phyloP scores from a whole-genome alignment of 768 basidiomycete genomes.

The Serpula lacrymans region DNA sequence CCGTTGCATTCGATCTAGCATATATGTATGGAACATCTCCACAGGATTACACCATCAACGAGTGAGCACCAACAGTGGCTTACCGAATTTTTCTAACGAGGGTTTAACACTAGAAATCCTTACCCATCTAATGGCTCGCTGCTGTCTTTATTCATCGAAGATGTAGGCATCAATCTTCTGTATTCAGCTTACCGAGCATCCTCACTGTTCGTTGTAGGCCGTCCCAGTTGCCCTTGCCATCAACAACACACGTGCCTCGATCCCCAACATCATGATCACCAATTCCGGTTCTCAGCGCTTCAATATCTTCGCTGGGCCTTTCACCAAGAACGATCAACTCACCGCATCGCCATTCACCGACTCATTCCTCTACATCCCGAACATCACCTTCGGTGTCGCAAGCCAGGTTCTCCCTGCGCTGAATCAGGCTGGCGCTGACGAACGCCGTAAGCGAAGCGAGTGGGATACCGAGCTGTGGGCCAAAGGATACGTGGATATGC shows the following conservation, averaged over 20 bases:
- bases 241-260: slow-evolving; percentile 59
- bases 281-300: slow-evolving; percentile 67
- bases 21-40: slow-evolving; percentile 70
- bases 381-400: slow-evolving; percentile 49
- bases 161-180: slow-evolving; percentile 30
- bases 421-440: slow-evolving; percentile 43
- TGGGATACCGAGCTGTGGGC: slow-evolving; percentile 26
- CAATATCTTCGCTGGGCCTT: slow-evolving; percentile 63
- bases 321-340: slow-evolving; percentile 80
- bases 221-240: slow-evolving; percentile 52
- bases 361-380: slow-evolving; percentile 57
- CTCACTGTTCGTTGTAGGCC: slow-evolving; percentile 30
- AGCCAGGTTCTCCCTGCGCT: slow-evolving; percentile 49
- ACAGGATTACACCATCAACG: slow-evolving; percentile 65
- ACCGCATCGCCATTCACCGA: slow-evolving; percentile 71
- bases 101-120: slow-evolving; percentile 41
- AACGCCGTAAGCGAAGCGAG: slow-evolving; percentile 26
- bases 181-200: background rate
- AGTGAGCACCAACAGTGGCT: slow-evolving; percentile 37
- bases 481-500: slow-evolving; percentile 46
- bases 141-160: slow-evolving; percentile 52
- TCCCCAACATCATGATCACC: slow-evolving; percentile 61
- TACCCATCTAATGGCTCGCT: slow-evolving; percentile 60
- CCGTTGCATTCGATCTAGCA: slow-evolving; percentile 57
- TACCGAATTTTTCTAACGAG: background rate